These are phyloP conservation scores for Kuraishia borneana DNA, from an alignment of 805 yeast genomes.

Conservation along the genomic window DNA sequence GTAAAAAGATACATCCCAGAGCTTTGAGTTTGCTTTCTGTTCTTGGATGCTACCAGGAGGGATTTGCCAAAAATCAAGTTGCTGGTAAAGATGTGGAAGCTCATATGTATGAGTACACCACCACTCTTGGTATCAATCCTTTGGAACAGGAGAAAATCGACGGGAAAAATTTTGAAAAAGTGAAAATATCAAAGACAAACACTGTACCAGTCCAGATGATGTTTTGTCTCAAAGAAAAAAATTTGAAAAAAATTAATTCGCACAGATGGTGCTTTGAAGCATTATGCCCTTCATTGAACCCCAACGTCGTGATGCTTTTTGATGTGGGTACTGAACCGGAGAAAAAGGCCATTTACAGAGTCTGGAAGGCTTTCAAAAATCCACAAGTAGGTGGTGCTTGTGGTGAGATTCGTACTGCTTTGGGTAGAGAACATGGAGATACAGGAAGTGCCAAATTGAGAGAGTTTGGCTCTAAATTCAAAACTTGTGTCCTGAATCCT, in stretches of 20 bases:
- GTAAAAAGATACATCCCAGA: constrained; percentile 70
- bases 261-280: constrained; percentile 97
- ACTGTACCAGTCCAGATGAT: constrained; percentile 77
- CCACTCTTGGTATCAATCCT: constrained; percentile 74
- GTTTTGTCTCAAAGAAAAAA: constrained; percentile 83
- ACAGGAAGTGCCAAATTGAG: constrained; percentile 11
- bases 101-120: constrained; percentile 88
- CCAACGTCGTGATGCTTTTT: constrained; percentile 70
- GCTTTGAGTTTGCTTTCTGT: constrained; percentile 78
- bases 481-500: constrained; percentile 50
- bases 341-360: constrained; percentile 69
- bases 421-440: constrained; percentile 33
- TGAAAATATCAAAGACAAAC: constrained; percentile 56
- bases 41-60: constrained; percentile 88
- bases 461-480: constrained; percentile 9
- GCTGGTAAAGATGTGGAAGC: constrained; percentile 73
- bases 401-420: constrained; percentile 86
- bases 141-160: constrained; percentile 21
- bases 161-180: constrained; percentile 23
- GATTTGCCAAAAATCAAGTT: constrained; percentile 86
- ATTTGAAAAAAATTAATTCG: constrained; percentile 83
- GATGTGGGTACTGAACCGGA: constrained; percentile 95
- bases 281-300: constrained; percentile 71
- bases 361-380: constrained; percentile 78
- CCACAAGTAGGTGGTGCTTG: constrained; percentile 94